Evolutionary conservation across 2,329 filamentous ascomycete genomes (phyloP).

Genomic region (Hymenoscyphus salicellus): DNA sequence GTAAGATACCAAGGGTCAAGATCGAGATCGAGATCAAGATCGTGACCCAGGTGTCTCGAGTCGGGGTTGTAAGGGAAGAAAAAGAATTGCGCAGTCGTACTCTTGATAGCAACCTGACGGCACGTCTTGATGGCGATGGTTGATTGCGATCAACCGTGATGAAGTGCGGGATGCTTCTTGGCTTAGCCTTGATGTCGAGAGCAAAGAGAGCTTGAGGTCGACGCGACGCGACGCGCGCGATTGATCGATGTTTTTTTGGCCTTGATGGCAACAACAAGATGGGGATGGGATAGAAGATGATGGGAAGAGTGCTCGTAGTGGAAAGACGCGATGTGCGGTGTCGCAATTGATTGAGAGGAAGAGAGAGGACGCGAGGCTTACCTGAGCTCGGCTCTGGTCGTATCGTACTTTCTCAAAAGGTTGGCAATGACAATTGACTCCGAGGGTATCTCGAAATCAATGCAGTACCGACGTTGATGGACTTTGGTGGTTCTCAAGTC

Average conservation of each 20-base stretch:
- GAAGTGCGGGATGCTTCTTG: background rate
- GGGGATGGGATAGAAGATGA: background rate
- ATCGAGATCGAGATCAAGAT: background rate
- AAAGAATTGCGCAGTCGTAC: background rate
- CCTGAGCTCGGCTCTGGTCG: background rate
- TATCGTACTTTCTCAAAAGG: background rate
- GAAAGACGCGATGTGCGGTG: no score
- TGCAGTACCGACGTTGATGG: background rate
- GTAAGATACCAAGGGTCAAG: background rate
- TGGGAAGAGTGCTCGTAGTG: background rate
- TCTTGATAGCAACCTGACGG: background rate
- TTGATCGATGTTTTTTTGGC: background rate
- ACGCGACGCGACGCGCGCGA: background rate
- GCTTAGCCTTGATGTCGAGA: background rate
- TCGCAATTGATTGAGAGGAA: background rate
- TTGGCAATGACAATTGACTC: slow-evolving; percentile 6
- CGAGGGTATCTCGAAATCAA: slow-evolving; percentile 22
- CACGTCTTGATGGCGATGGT: background rate
- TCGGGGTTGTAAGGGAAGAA: background rate
- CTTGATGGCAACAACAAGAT: background rate
- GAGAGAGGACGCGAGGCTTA: slow-evolving; percentile 11
- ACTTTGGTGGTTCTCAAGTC: slow-evolving; percentile 9
- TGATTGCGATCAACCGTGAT: background rate
- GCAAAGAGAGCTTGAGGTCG: background rate
- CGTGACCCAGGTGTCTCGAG: background rate